Conservation (phyloP, 306 rosid species). For the cucumber (Cucumis sativus) region DNA sequence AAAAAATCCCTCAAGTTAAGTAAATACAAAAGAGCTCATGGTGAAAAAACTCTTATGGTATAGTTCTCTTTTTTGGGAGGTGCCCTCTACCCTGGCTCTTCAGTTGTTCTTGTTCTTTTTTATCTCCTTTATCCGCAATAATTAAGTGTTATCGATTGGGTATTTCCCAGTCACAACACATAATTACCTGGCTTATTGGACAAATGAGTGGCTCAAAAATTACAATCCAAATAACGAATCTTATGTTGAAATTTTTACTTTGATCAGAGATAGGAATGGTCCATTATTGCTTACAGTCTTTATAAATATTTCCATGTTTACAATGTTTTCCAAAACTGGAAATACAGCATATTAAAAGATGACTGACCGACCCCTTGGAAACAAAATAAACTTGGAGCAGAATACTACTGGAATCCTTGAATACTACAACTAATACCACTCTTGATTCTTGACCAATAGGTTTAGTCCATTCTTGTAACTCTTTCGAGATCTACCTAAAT, state of each 20-base stretch:
- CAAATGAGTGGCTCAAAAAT: not conserved
- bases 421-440: not conserved
- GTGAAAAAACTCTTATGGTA: not conserved
- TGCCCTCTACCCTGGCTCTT: no score
- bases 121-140: no score
- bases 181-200: not conserved
- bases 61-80: no score
- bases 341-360: not conserved
- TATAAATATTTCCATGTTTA: not conserved
- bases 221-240: not conserved
- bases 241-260: not conserved
- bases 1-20: not conserved
- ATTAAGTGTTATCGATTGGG: not conserved
- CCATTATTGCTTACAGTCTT: not conserved
- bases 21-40: not conserved
- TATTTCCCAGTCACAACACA: not conserved
- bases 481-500: not conserved
- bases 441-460: not conserved
- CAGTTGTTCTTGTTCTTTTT: no score
- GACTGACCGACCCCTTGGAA: not conserved
- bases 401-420: not conserved
- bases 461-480: not conserved
- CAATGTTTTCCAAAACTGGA: not conserved
- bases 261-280: not conserved
- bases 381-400: no score